These are phyloP conservation scores for Barbarea vulgaris DNA, from an alignment of 345 rosid species.

Conservation along the genomic window DNA sequence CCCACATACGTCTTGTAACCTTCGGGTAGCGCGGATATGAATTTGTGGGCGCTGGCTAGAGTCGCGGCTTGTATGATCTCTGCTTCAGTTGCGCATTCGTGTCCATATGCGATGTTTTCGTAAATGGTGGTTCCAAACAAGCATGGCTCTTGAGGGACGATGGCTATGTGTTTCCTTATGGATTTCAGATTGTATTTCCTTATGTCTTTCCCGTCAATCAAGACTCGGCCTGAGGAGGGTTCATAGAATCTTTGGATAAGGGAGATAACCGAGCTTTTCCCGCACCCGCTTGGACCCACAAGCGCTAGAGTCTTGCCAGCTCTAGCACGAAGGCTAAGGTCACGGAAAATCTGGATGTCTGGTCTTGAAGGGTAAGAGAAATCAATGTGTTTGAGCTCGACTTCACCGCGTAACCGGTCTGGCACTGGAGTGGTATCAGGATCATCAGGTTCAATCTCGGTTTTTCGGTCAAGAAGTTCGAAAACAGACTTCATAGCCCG, in stretches of 20 bases:
- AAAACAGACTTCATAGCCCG: conserved; percentile 94
- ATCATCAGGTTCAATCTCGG: conserved; percentile 97
- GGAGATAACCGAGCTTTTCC: conserved; percentile 91
- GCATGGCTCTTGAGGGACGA: conserved; percentile 97
- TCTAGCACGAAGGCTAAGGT: conserved; percentile 80
- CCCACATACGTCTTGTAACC: conserved; percentile 89
- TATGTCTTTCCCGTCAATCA: conserved; percentile 93
- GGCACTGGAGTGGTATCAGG: conserved; percentile 76
- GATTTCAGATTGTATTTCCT: conserved; percentile 92
- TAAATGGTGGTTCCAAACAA: conserved; percentile 78
- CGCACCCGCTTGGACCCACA: conserved; percentile 98
- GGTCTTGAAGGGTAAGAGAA: conserved; percentile 94
- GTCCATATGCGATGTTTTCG: conserved; percentile 94
- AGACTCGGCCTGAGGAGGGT: conserved; percentile 84
- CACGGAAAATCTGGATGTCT: conserved; percentile 79
- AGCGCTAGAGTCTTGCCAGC: conserved; percentile 96
- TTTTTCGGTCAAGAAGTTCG: conserved; percentile 91
- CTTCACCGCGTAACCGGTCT: conserved; percentile 87
- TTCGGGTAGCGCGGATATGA: conserved; percentile 75
- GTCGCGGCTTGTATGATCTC: conserved; percentile 96
- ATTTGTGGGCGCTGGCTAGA: conserved; percentile 85
- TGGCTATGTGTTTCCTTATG: conserved; percentile 80
- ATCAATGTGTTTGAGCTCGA: conserved; percentile 91
- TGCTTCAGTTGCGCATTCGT: conserved; percentile 78
- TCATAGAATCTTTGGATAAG: conserved; percentile 84